phyloP scores from a whole-genome alignment of 805 yeast genomes.

The Cyberlindnera maritima region DNA sequence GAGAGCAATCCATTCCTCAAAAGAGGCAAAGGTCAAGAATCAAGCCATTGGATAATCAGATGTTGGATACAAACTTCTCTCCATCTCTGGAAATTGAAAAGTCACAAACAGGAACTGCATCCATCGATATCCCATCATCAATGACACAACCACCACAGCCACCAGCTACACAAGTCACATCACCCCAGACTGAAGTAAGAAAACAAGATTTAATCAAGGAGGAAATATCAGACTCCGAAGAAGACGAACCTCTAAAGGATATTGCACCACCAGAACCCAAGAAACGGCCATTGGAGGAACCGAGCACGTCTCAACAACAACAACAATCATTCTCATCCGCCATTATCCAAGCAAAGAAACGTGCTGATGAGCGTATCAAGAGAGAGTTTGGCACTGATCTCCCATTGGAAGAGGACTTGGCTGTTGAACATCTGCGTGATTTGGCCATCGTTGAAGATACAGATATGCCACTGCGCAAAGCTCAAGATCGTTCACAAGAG shows the following conservation, averaged over 20 bases:
- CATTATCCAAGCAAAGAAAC: slow-evolving; percentile 18
- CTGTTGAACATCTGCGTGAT: slow-evolving; percentile 31
- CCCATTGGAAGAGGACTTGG: slow-evolving; percentile 18
- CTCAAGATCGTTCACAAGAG: background rate
- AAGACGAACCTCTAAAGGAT: background rate
- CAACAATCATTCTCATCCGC: slow-evolving; percentile 19
- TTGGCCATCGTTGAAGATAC: slow-evolving; percentile 36
- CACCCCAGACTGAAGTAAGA: background rate
- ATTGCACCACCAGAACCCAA: background rate
- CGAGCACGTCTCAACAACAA: background rate
- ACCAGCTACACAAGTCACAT: no score
- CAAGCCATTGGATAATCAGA: slow-evolving; percentile 7
- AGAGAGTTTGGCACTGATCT: slow-evolving; percentile 16
- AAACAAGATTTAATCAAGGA: background rate
- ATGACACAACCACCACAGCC: no score
- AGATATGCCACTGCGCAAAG: slow-evolving; percentile 20
- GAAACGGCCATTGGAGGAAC: background rate
- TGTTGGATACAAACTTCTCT: slow-evolving; percentile 9
- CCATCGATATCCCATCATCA: background rate
- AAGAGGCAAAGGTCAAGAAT: slow-evolving; percentile 5
- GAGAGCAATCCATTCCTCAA: background rate
- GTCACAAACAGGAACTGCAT: background rate
- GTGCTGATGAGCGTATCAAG: slow-evolving; percentile 23
- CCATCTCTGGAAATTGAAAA: background rate
- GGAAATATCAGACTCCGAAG: background rate